Evolutionary conservation across 805 yeast genomes (phyloP).

Genomic region (Grigorovia yakushimaensis): DNA sequence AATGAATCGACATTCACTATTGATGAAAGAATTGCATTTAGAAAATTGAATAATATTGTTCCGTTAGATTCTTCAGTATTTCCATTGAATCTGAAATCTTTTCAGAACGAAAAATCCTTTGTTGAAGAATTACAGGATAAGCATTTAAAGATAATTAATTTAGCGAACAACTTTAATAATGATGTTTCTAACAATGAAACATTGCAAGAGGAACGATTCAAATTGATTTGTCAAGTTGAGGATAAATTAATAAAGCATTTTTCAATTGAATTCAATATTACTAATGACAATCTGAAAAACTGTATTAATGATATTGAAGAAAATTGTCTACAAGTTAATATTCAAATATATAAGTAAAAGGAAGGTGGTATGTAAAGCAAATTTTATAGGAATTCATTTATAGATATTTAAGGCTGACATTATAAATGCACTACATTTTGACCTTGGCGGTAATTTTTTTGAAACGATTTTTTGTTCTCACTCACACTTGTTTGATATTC

Average conservation of each 20-base stretch:
- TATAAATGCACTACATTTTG: no score
- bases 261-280: conserved; percentile 10
- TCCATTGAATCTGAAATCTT: conserved; percentile 1
- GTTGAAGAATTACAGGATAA: conserved; percentile 20
- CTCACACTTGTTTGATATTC: no score
- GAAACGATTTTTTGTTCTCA: no score
- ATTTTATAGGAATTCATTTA: no score
- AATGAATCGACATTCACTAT: conserved; percentile 12
- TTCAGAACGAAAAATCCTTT: conserved; percentile 5
- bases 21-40: conserved; percentile 24
- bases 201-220: not conserved
- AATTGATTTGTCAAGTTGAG: conserved; percentile 10
- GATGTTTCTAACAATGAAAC: not conserved
- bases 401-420: no score
- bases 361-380: no score
- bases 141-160: conserved; percentile 11
- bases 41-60: conserved; percentile 21
- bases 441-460: no score
- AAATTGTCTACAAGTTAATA: conserved; percentile 2
- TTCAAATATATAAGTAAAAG: not conserved
- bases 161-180: conserved; percentile 3
- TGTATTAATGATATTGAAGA: conserved; percentile 9
- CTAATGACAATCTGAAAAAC: conserved; percentile 8
- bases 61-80: conserved; percentile 10
- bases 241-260: conserved; percentile 7